Evolutionary conservation across 1,284 basidiomycete species (phyloP), one percentile per base, ranked within the genome.

Genomic region (Leccinum griseonigrum): DNA sequence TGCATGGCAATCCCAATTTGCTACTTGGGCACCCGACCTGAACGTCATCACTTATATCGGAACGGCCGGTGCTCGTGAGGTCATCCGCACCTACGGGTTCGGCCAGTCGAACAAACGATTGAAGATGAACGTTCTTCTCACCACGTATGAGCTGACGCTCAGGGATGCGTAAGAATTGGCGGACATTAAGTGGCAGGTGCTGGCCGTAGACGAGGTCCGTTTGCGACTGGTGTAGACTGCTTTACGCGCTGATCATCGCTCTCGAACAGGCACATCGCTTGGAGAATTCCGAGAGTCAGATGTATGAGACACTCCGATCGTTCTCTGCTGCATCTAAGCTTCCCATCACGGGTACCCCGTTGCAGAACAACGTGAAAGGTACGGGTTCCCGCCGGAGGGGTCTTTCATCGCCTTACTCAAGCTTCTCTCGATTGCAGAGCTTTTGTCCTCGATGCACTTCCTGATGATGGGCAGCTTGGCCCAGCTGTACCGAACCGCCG

Each of bases 291-390:
- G 97, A 98, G 76, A 94, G 94, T 67, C 97, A 98, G 78, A 79
- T 99, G 54, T 99, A 99, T 77, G 95, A 99, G 73, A 95, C 95
- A 5, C 81, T 99, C 59, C 84, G 87, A 73, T 87, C 90, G 65
- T 99, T 99, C 81, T 85, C 88, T 58, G 91, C 94, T 51, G 91
- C 91, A 2, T 95, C 92, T 58, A 97, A 97, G 78, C 83, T 99
- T 60, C 86, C 99, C 68, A 99, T 99, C 76, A 99, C 97, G 0
- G 97, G 97, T 36, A 99, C 97, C 3, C 97, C 97, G 18, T 81
- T 99, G 60, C 97, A 99, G 76, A 99, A 99, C 81, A 99, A 98
- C 74, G 96, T 99, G 71, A 97, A 96, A 80, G 94, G 94, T 94
- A 68, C 60, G 82, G 73, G 58, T 56, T 62, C n/a, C 62, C 53